These are phyloP conservation scores for Przewalskia tangutica DNA, from an alignment of 257 asterid genomes.

Conservation along the genomic window DNA sequence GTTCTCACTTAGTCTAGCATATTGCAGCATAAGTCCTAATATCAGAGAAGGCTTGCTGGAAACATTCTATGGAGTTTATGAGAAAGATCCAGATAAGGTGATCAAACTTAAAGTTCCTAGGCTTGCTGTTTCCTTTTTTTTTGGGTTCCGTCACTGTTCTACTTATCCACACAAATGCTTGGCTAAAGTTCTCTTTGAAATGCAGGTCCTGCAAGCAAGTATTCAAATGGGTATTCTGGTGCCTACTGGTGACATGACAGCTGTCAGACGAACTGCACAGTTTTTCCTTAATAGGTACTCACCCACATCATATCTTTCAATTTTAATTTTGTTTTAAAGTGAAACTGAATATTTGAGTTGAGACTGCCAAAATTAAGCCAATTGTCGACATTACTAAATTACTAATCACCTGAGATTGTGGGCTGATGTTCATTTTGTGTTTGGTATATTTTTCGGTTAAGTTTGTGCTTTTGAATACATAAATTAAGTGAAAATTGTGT, in stretches of 20 bases:
- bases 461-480: neutral
- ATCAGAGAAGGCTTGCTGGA: slow-evolving; percentile 84
- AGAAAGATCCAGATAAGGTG: slow-evolving; percentile 85
- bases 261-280: slow-evolving; percentile 84
- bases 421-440: neutral
- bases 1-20: slow-evolving; percentile 5
- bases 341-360: neutral
- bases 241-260: slow-evolving; percentile 91
- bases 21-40: slow-evolving; percentile 75
- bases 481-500: neutral
- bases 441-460: neutral
- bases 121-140: neutral
- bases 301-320: neutral
- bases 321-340: neutral
- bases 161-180: neutral
- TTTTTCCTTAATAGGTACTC: slow-evolving; percentile 80
- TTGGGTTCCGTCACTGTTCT: neutral
- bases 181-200: neutral
- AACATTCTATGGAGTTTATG: slow-evolving; percentile 85
- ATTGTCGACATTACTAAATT: neutral
- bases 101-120: neutral
- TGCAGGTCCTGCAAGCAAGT: slow-evolving; percentile 82
- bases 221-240: slow-evolving; percentile 91
- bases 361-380: neutral
- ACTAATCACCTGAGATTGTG: neutral